These are phyloP conservation scores for Scedosporium dehoogii DNA, from an alignment of 2,329 filamentous ascomycete genomes.

Conservation along the genomic window DNA sequence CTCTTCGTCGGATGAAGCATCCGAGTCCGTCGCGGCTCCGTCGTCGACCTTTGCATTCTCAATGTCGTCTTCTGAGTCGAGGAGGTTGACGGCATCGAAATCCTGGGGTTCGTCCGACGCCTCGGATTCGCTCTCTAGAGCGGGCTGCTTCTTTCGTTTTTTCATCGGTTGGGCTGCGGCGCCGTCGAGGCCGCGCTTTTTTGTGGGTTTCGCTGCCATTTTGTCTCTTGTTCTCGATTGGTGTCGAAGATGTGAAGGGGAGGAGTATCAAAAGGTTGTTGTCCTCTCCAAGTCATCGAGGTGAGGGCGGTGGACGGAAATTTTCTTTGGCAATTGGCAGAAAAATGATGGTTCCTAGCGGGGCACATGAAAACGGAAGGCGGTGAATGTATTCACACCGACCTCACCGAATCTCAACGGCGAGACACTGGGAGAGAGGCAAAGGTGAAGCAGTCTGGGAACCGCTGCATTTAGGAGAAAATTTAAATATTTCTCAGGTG, in stretches of 20 bases:
- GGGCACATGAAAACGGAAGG: not conserved
- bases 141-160: slow-evolving; percentile 33
- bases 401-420: not conserved
- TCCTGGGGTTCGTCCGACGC: slow-evolving; percentile 26
- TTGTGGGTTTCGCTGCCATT: slow-evolving; percentile 19
- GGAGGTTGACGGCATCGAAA: slow-evolving; percentile 41
- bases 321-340: slow-evolving; percentile 6
- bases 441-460: too few relatives aligned
- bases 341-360: not conserved
- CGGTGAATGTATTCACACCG: not conserved
- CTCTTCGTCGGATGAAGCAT: slow-evolving; percentile 22
- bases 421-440: not conserved
- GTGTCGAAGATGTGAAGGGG: not conserved
- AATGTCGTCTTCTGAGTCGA: slow-evolving; percentile 49
- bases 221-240: not conserved
- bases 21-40: slow-evolving; percentile 27
- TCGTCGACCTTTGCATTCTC: slow-evolving; percentile 44
- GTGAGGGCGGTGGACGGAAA: slow-evolving; percentile 3
- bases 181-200: slow-evolving; percentile 23
- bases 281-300: not conserved
- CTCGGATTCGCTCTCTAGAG: slow-evolving; percentile 45
- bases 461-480: too few relatives aligned
- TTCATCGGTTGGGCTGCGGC: slow-evolving; percentile 34
- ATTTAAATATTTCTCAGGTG: too few relatives aligned
- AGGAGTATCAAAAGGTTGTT: not conserved